A percentile compares a stretch with the other conserved stretches of the same genome.
Evolutionary conservation across 805 yeast genomes (phyloP).

Genomic region (Suhomyces prunicola): DNA sequence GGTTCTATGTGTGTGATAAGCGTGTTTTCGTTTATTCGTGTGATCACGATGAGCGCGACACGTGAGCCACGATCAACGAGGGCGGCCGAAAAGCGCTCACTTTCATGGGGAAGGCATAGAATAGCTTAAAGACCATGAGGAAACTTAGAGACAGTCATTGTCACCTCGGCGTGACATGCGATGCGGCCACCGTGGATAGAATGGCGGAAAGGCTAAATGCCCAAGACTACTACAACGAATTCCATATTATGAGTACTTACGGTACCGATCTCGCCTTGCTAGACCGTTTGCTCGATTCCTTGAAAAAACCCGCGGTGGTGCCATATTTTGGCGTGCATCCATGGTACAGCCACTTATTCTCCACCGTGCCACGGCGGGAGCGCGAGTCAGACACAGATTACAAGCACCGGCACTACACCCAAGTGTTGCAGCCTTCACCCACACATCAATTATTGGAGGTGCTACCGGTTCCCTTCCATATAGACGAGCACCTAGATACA

Average conservation of each 20-base stretch:
- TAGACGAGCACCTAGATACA: conserved; percentile 32
- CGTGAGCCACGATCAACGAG: background rate
- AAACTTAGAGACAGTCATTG: conserved; percentile 32
- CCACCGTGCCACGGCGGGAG: conserved; percentile 12
- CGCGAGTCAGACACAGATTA: conserved; percentile 12
- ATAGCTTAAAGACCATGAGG: background rate
- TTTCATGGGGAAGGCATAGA: background rate
- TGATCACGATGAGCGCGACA: background rate
- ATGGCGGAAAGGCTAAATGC: conserved; percentile 10
- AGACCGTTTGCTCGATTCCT: conserved; percentile 13
- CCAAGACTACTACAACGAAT: background rate
- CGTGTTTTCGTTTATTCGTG: background rate
- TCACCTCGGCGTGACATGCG: conserved; percentile 24
- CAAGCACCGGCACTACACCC: conserved; percentile 55
- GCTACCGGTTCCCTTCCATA: conserved; percentile 60
- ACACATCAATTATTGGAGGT: conserved; percentile 35
- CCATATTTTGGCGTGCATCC: conserved; percentile 83
- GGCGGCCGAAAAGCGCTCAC: background rate
- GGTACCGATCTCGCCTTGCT: conserved; percentile 30
- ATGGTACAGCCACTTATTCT: conserved; percentile 76
- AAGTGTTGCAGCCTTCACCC: conserved; percentile 45
- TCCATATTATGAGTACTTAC: conserved; percentile 41
- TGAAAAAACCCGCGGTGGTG: conserved; percentile 17
- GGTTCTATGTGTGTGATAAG: background rate
- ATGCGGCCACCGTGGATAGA: conserved; percentile 4